Percentiles rank a stretch among this genome's conserved stretches.
Evolutionary conservation across 805 yeast species (phyloP).

Genomic region (Candida chauliodis): DNA sequence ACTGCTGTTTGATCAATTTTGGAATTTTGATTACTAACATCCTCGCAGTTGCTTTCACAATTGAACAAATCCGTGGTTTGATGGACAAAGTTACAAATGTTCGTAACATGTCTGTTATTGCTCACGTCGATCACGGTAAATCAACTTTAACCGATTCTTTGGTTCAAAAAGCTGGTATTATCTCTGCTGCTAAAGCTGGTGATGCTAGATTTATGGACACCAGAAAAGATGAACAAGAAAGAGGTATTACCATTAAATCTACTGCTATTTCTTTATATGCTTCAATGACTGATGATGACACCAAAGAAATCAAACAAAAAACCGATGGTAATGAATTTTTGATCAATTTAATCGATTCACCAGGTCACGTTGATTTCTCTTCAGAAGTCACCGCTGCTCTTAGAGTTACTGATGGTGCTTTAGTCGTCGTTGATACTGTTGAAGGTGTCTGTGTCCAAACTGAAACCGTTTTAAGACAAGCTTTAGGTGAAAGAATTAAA

Average conservation of each 20-base stretch:
- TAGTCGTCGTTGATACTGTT: slow-evolving; percentile 97
- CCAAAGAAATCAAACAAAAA: slow-evolving; percentile 86
- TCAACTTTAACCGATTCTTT: slow-evolving; percentile 98
- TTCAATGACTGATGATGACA: slow-evolving; percentile 80
- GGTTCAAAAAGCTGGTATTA: slow-evolving; percentile 99
- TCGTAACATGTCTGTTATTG: slow-evolving; percentile 99
- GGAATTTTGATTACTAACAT: slow-evolving; percentile 2
- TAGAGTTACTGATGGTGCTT: slow-evolving; percentile 99
- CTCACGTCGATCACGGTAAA: slow-evolving; percentile 99
- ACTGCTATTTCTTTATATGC: slow-evolving; percentile 97
- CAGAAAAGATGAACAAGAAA: slow-evolving; percentile 99
- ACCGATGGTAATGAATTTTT: slow-evolving; percentile 91
- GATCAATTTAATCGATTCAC: slow-evolving; percentile 98
- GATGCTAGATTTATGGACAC: slow-evolving; percentile 99
- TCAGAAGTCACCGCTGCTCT: slow-evolving; percentile 99
- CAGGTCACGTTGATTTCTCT: slow-evolving; percentile 99
- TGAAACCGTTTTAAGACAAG: slow-evolving; percentile 98
- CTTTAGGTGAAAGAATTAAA: slow-evolving; percentile 98
- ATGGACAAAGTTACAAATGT: slow-evolving; percentile 99
- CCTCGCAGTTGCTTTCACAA: slow-evolving; percentile 45
- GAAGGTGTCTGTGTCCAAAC: slow-evolving; percentile 99
- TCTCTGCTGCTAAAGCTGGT: slow-evolving; percentile 99
- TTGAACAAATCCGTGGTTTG: slow-evolving; percentile 91
- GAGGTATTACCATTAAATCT: slow-evolving; percentile 99
- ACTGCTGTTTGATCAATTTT: no score